Percentiles rank a stretch among this genome's conserved stretches.
Evolutionary conservation across 192 early-diverging fungal species (phyloP).

Genomic region (Glomus cerebriforme): DNA sequence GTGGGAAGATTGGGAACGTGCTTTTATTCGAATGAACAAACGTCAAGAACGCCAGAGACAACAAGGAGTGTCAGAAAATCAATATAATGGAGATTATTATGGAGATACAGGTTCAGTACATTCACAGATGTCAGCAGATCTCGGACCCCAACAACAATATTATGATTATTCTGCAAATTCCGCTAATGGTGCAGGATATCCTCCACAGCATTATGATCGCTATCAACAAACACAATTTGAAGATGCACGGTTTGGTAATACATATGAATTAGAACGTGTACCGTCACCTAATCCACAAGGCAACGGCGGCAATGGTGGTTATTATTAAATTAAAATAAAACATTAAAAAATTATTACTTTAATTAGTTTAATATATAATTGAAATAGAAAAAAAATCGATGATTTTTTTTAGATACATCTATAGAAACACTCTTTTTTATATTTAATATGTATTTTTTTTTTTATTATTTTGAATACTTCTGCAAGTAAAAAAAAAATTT

Average conservation of each 20-base stretch:
- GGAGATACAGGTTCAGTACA: background rate
- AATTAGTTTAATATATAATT: no score
- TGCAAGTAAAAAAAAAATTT: no score
- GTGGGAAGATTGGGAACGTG: slow-evolving; percentile 58
- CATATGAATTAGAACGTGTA: slow-evolving; percentile 12
- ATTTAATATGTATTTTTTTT: no score
- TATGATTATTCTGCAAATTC: slow-evolving; percentile 37
- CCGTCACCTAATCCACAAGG: slow-evolving; percentile 10
- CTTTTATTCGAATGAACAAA: slow-evolving; percentile 73
- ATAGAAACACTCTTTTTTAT: no score
- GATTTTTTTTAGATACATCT: no score
- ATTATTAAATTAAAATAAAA: background rate
- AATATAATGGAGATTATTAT: slow-evolving; percentile 20
- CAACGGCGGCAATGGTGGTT: background rate
- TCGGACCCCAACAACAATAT: slow-evolving; percentile 43
- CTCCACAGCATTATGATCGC: slow-evolving; percentile 15
- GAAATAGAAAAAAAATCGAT: no score
- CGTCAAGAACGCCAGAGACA: slow-evolving; percentile 48
- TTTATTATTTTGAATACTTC: no score
- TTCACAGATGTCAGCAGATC: slow-evolving; percentile 17
- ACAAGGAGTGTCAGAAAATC: slow-evolving; percentile 36
- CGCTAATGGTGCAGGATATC: background rate
- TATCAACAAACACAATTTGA: slow-evolving; percentile 17
- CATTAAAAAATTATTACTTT: no score
- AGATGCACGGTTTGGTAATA: background rate